Base-by-base conservation (phyloP, 441 rosid species). In the Aquilaria agallochum region DNA sequence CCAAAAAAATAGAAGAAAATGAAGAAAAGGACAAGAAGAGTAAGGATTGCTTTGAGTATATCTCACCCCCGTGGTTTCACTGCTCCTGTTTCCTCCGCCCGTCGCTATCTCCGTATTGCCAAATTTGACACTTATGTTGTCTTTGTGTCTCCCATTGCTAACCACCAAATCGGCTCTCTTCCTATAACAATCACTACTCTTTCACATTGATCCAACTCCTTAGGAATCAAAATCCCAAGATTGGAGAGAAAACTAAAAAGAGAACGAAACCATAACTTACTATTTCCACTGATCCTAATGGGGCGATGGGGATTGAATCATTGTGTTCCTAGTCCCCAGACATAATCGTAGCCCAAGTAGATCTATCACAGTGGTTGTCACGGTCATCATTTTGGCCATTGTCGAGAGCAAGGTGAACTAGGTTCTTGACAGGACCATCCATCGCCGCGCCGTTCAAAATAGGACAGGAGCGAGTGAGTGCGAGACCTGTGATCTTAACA, bases 351-450 rank as follows among this genome's bases (percentile, higher is more conserved):
- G 97, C 92, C 97, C 98, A 88, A 59, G 75, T 74, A 63, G 92
- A 88, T 85, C 91, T 80, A 67, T 94, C 75, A 44, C 80, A 87
- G 52, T 79, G 86, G 47, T 82, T 84, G 11, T 78, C 77, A 34
- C 64, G 58, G 57, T 69, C 76, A 31, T 67, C 70, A 7, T 64
- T 60, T 14, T 62, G 70, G 34, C 63, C 72, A 9, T 15, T 72
- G 12, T 84, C 94, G 57, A 93, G 31, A 14, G 80, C 91, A 33
- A 81, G 88, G 75, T 88, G 86, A 27, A 67, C 60, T 56, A 93
- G 56, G 65, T 88, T 90, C 66, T 73, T 90, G 80, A 93, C 85
- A 78, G 90, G 68, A 52, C 85, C 90, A 2, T 93, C 96, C 98
- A 93, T 31, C 12, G 33, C 3, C 32, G 11, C 31, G 27, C 56